Conservation (phyloP, 768 basidiomycete species). For the Collybiopsis confluens region DNA sequence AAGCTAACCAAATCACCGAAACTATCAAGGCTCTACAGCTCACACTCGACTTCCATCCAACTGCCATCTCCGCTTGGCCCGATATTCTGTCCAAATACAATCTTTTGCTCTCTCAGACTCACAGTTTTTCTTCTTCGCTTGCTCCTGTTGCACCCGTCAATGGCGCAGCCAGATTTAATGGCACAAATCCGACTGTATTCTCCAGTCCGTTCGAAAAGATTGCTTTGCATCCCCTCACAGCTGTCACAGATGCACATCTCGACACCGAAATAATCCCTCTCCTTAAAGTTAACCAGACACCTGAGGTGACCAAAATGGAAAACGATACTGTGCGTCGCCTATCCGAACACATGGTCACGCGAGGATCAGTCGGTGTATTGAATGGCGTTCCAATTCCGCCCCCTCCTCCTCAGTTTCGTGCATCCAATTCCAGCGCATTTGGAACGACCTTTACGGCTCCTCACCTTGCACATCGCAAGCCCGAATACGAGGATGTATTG, state of each 20-base stretch:
- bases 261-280: conserved; percentile 73
- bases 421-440: conserved; percentile 24
- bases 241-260: conserved; percentile 60
- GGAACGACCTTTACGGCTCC: conserved; percentile 7
- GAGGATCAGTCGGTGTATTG: conserved; percentile 50
- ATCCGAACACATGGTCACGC: conserved; percentile 60
- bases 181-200: too few relatives aligned
- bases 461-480: conserved; percentile 25
- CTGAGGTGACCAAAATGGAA: conserved; percentile 68
- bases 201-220: conserved; percentile 59
- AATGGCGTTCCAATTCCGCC: conserved; percentile 23
- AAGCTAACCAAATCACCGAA: conserved; percentile 75
- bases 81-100: conserved; percentile 86
- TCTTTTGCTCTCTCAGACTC: conserved; percentile 77
- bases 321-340: conserved; percentile 69
- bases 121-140: conserved; percentile 67
- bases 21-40: conserved; percentile 63
- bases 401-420: conserved; percentile 18
- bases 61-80: conserved; percentile 77
- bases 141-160: conserved; percentile 33
- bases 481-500: conserved; percentile 61
- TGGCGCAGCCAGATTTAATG: conserved; percentile 17
- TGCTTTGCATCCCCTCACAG: conserved; percentile 57
- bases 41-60: conserved; percentile 56
- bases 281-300: conserved; percentile 76